These are phyloP conservation scores for Debaryomyces castellii DNA, from an alignment of 805 yeast genomes.

Conservation along the genomic window DNA sequence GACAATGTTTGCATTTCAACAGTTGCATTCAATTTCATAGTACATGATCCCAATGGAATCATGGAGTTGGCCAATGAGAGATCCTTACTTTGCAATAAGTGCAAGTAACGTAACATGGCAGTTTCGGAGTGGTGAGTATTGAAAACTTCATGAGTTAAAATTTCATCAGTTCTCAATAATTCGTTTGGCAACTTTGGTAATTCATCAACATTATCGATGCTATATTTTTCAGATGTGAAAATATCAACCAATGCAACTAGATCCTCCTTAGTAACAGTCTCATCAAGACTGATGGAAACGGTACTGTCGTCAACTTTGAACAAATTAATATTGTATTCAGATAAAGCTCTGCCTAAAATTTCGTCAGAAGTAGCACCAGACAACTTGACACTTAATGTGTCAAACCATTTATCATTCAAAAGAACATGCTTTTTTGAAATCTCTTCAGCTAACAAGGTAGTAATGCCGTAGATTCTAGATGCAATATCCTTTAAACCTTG, in stretches of 20 bases:
- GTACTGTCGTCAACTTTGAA: constrained; percentile 60
- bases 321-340: constrained; percentile 67
- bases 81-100: constrained; percentile 80
- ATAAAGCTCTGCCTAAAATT: constrained; percentile 57
- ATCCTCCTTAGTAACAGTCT: constrained; percentile 70
- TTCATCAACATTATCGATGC: constrained; percentile 12
- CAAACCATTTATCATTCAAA: constrained; percentile 71
- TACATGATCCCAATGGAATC: constrained; percentile 97
- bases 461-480: constrained; percentile 67
- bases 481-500: constrained; percentile 81
- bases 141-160: constrained; percentile 76
- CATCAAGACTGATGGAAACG: constrained; percentile 86
- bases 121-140: constrained; percentile 91
- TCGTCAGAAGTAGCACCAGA: constrained; percentile 48
- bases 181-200: constrained; percentile 53
- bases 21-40: constrained; percentile 95
- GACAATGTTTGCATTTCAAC: constrained; percentile 93
- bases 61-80: constrained; percentile 91
- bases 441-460: constrained; percentile 66
- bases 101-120: constrained; percentile 87
- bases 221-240: constrained; percentile 47
- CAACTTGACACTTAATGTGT: constrained; percentile 73
- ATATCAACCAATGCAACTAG: constrained; percentile 54
- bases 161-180: constrained; percentile 53
- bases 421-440: constrained; percentile 49